phyloP scores from a whole-genome alignment of 352 stramenopile species.

The Globisporangium abappressorium region DNA sequence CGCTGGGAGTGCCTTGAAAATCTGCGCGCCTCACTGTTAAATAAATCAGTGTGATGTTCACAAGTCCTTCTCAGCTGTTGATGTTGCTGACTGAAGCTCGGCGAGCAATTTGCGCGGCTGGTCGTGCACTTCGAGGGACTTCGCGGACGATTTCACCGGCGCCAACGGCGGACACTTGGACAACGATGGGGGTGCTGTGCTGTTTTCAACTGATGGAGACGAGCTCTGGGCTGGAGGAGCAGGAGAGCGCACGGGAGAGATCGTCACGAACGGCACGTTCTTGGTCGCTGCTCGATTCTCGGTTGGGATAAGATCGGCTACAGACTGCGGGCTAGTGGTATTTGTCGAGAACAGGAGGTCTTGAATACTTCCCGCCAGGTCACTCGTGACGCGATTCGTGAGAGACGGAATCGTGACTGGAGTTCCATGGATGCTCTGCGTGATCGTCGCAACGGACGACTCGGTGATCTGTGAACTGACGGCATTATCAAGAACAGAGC shows the following conservation, averaged over 20 bases:
- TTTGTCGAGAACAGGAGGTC: constrained; percentile 55
- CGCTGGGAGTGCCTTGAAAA: not conserved
- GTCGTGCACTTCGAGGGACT: constrained; percentile 3
- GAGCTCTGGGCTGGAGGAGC: not conserved
- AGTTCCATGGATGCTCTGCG: constrained; percentile 42
- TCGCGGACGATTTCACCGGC: constrained; percentile 3
- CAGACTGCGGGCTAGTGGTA: constrained; percentile 70
- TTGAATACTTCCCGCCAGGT: constrained; percentile 52
- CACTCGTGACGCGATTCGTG: constrained; percentile 30
- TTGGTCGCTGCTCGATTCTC: constrained; percentile 12
- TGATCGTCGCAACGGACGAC: constrained; percentile 19
- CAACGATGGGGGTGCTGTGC: not conserved
- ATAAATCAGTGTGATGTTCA: constrained; percentile 8
- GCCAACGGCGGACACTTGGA: constrained; percentile 11
- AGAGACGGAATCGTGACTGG: constrained; percentile 56
- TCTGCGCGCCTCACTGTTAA: constrained; percentile 1
- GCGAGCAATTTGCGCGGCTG: constrained; percentile 15
- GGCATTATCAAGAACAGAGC: constrained; percentile 1
- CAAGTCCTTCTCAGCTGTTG: not conserved
- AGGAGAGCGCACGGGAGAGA: constrained; percentile 9
- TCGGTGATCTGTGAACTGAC: not conserved
- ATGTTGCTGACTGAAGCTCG: constrained; percentile 13
- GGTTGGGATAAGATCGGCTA: constrained; percentile 30
- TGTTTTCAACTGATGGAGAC: not conserved
- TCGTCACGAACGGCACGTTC: constrained; percentile 7